Conservation (phyloP, 129 eudicot genomes). For the Artemisia tridentata region DNA sequence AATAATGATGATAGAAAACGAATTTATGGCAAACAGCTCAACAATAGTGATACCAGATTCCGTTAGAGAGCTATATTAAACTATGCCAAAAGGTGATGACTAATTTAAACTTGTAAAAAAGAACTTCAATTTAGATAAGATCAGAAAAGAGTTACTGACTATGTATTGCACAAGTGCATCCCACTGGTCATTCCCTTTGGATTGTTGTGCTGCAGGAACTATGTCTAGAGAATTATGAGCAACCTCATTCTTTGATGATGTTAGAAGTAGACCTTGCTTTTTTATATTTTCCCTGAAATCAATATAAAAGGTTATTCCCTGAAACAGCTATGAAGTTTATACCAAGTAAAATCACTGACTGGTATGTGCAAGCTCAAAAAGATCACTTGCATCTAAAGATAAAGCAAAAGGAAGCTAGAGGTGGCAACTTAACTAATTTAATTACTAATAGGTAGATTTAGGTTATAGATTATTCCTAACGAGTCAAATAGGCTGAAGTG, state of each 20-base stretch:
- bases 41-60: background rate
- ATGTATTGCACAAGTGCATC: conserved; percentile 83
- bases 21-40: background rate
- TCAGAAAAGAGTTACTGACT: conserved; percentile 46
- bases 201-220: conserved; percentile 39
- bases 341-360: conserved; percentile 15
- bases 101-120: background rate
- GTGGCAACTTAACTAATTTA: background rate
- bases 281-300: conserved; percentile 50
- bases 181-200: conserved; percentile 77
- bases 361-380: background rate
- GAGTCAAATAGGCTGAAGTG: background rate
- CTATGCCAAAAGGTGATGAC: background rate
- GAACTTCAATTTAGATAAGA: background rate
- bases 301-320: background rate
- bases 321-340: conserved; percentile 4
- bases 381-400: conserved; percentile 1
- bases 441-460: background rate
- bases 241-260: conserved; percentile 59
- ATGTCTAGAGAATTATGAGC: conserved; percentile 46
- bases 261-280: conserved; percentile 60
- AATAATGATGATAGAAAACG: too few relatives aligned
- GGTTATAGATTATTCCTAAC: background rate
- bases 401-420: background rate
- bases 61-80: conserved; percentile 9